Conservation (phyloP, 2,329 filamentous ascomycete genomes). For the Leptographium procerum region DNA sequence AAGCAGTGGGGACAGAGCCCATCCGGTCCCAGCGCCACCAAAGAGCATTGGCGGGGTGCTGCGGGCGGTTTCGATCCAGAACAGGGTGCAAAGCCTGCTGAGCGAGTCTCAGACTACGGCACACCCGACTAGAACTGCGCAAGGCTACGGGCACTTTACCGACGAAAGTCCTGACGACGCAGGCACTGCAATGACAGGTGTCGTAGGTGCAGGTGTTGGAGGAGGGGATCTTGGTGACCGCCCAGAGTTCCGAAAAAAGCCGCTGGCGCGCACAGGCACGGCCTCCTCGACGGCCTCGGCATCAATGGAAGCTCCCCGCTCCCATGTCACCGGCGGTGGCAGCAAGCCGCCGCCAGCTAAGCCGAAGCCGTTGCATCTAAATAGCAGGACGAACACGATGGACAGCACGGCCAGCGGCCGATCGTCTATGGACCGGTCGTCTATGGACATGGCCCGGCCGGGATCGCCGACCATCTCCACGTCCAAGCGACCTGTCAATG, state of each 20-base stretch:
- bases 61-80: slow-evolving; percentile 77
- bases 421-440: background rate
- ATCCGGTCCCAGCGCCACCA: slow-evolving; percentile 31
- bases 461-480: slow-evolving; percentile 28
- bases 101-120: slow-evolving; percentile 58
- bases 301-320: background rate
- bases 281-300: background rate
- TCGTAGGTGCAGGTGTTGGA: slow-evolving; percentile 16
- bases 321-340: background rate
- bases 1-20: slow-evolving; percentile 14
- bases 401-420: slow-evolving; percentile 25
- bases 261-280: background rate
- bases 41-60: slow-evolving; percentile 48
- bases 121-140: slow-evolving; percentile 57
- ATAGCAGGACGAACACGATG: slow-evolving; percentile 17
- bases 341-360: slow-evolving; percentile 44
- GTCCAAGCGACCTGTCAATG: slow-evolving; percentile 6
- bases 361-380: slow-evolving; percentile 51
- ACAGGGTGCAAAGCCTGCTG: slow-evolving; percentile 75
- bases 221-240: background rate
- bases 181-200: slow-evolving; percentile 17
- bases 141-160: slow-evolving; percentile 84
- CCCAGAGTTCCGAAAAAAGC: slow-evolving; percentile 8
- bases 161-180: slow-evolving; percentile 30
- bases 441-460: slow-evolving; percentile 14